Conservation (phyloP, 1,284 basidiomycete genomes). For the Wolfiporia cocos region DNA sequence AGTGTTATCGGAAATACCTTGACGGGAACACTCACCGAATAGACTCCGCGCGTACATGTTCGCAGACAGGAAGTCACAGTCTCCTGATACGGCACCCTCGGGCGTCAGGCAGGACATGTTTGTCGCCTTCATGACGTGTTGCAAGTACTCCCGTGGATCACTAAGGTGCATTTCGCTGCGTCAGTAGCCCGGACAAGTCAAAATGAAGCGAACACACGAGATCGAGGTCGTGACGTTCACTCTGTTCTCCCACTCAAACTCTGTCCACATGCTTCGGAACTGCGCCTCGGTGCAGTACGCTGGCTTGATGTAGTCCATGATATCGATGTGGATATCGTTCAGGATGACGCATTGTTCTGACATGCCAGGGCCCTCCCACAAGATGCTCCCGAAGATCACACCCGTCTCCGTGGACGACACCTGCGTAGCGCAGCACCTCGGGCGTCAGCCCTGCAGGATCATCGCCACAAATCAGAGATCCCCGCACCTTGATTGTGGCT, state of each 20-base stretch:
- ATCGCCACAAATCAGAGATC: not conserved
- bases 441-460: not conserved
- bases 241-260: constrained; percentile 98
- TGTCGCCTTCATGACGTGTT: constrained; percentile 88
- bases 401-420: constrained; percentile 96
- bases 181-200: not conserved
- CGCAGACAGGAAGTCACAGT: constrained; percentile 91
- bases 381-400: constrained; percentile 97
- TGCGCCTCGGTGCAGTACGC: constrained; percentile 94
- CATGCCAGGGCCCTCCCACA: constrained; percentile 91
- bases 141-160: constrained; percentile 80
- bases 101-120: constrained; percentile 98
- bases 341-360: constrained; percentile 87
- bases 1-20: not conserved
- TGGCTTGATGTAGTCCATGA: constrained; percentile 99
- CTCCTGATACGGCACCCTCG: constrained; percentile 85
- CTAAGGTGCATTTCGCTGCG: too few species aligned
- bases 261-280: constrained; percentile 98
- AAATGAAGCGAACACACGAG: constrained; percentile 41
- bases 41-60: constrained; percentile 91
- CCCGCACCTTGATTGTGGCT: constrained; percentile 88
- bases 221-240: constrained; percentile 87
- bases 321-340: constrained; percentile 98
- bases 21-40: constrained; percentile 57
- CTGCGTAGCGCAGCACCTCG: constrained; percentile 23